Base-by-base conservation (phyloP, 805 yeast species). In the Saccharomycopsis schoenii region DNA sequence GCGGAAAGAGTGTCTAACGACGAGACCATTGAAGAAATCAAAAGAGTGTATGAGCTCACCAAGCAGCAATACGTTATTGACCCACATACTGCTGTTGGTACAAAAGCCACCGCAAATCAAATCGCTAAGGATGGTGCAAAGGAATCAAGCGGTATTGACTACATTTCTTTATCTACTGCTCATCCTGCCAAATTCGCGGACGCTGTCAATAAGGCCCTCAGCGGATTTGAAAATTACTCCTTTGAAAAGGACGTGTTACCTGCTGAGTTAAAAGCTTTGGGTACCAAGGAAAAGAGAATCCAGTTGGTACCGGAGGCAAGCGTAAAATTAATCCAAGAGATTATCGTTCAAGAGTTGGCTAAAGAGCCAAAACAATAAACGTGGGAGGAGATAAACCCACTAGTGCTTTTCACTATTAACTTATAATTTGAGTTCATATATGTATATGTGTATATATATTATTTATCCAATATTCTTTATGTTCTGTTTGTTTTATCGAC, bases 151-250 rank as follows among this genome's bases (percentile, higher is more conserved):
- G 62, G 72, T 24, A 70, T 76, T 36, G 77, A 81, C 60, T 80
- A 80, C 66, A 80, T 94, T 55, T 88, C 97, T 4, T 81, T 94
- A 62, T 88, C 97, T 11, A 94, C 99, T 56, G 99, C 99, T 9
- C 99, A 94, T 72, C 99, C 99, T 52, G 99, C 99, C 63, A 94
- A 94, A 76, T 94, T 94, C 70, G 89, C 97, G 29, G 97, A 90
- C 65, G 99, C 97, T 58, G 99, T 94, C 29, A 86, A 92, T 73
- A 76, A 81, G 67, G 90, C 98, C 2, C 79, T 94, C 66, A 71
- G 74, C 55, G 79, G 79, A 0, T 79, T 83, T 64, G 82, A 79
- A 12, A 91, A 83, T 21, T 94, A 94, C 76, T 83, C 91, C 3
- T 94, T 94, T 70, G 97, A 90, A 69, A 79, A 79, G 57, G 90